Conservation (phyloP, 2,329 filamentous ascomycete species). For the Fusarium sp. region DNA sequence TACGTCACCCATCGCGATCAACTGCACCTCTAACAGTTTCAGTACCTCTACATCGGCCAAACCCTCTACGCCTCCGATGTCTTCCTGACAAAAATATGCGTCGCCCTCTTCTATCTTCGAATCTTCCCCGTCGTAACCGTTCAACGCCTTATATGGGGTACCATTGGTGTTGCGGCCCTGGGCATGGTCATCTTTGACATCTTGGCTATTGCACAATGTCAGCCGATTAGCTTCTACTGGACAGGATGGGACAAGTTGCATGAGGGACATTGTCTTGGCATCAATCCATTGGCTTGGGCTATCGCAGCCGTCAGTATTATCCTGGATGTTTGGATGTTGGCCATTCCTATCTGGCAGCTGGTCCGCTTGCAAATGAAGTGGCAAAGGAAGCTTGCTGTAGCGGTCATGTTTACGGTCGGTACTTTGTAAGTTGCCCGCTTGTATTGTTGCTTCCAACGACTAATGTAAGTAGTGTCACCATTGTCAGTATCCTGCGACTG, state of each 20-base stretch:
- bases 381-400: conserved; percentile 8
- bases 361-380: neutral
- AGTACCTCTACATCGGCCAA: conserved; percentile 8
- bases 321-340: neutral
- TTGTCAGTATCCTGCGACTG: conserved; percentile 6
- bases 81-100: neutral
- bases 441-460: neutral
- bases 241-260: conserved; percentile 8
- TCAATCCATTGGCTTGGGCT: conserved; percentile 17
- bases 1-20: fast-evolving
- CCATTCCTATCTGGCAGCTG: neutral
- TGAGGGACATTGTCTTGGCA: neutral
- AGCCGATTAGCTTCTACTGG: conserved; percentile 13
- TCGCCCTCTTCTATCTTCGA: conserved; percentile 23
- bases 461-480: neutral
- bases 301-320: conserved; percentile 7
- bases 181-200: neutral
- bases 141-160: conserved; percentile 8
- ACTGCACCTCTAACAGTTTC: neutral
- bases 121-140: conserved; percentile 12
- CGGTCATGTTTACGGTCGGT: conserved; percentile 1
- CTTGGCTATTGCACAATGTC: conserved; percentile 5
- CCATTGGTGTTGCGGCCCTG: neutral
- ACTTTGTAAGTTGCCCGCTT: neutral
- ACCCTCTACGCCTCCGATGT: conserved; percentile 7